Conservation (phyloP, 1,284 basidiomycete genomes). For the Wolfiporia cocos region DNA sequence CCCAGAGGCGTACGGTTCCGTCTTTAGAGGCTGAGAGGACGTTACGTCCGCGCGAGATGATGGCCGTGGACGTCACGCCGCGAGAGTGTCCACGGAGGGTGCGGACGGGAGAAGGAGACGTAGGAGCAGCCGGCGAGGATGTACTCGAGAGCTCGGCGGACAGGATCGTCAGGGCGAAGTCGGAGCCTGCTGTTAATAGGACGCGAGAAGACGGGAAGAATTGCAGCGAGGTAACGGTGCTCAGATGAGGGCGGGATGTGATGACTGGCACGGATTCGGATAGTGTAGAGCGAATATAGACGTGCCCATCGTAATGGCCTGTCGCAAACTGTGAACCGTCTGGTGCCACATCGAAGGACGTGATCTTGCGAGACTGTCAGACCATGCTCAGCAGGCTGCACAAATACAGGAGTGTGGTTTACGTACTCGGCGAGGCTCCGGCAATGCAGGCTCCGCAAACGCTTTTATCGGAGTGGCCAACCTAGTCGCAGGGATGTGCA, state of each 20-base stretch:
- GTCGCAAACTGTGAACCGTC: slow-evolving; percentile 53
- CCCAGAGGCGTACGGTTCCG: slow-evolving; percentile 70
- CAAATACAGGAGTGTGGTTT: no score
- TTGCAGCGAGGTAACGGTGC: slow-evolving; percentile 46
- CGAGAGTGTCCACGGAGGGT: slow-evolving; percentile 67
- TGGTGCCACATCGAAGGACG: slow-evolving; percentile 55
- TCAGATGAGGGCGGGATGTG: slow-evolving; percentile 45
- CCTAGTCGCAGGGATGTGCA: slow-evolving; percentile 39
- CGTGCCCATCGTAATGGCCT: slow-evolving; percentile 52
- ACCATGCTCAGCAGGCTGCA: no score
- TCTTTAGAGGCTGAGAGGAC: slow-evolving; percentile 62
- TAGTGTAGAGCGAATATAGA: slow-evolving; percentile 32
- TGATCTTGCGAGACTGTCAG: slow-evolving; percentile 34
- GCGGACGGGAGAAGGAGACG: slow-evolving; percentile 41
- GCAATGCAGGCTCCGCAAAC: slow-evolving; percentile 38
- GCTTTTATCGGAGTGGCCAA: slow-evolving; percentile 38
- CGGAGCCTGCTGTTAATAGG: slow-evolving; percentile 55
- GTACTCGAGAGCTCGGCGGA: slow-evolving; percentile 38
- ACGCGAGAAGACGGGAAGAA: slow-evolving; percentile 64
- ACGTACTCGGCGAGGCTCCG: slow-evolving; percentile 35
- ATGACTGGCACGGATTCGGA: slow-evolving; percentile 14
- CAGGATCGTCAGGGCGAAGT: slow-evolving; percentile 57
- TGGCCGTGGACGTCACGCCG: slow-evolving; percentile 50
- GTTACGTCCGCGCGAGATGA: slow-evolving; percentile 60
- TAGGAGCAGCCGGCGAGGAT: slow-evolving; percentile 16